These are phyloP conservation scores for Leucoagaricus sp. DNA, from an alignment of 1,284 basidiomycete genomes.

Conservation along the genomic window DNA sequence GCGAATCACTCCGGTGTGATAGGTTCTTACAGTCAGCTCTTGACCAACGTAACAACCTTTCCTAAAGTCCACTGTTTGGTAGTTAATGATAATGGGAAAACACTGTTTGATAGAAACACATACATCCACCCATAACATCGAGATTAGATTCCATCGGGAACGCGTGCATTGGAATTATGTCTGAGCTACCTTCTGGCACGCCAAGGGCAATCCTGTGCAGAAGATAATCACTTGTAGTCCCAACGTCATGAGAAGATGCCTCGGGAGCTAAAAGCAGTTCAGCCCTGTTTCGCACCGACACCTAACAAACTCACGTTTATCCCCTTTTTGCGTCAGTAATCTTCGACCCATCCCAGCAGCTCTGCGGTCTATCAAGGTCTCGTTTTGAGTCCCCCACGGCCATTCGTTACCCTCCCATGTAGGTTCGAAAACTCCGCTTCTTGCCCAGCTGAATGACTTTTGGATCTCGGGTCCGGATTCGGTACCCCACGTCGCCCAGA, in stretches of 20 bases:
- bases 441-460: constrained; percentile 51
- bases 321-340: constrained; percentile 68
- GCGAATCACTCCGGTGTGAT: constrained; percentile 90
- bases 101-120: constrained; percentile 30
- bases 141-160: constrained; percentile 95
- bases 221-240: constrained; percentile 60
- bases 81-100: constrained; percentile 14
- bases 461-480: constrained; percentile 24
- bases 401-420: constrained; percentile 51
- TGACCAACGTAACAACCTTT: constrained; percentile 99
- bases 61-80: constrained; percentile 82
- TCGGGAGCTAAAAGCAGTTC: constrained; percentile 48
- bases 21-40: constrained; percentile 95
- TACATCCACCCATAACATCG: constrained; percentile 91
- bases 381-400: constrained; percentile 64
- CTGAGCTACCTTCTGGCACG: constrained; percentile 84
- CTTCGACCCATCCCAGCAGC: constrained; percentile 79
- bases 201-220: constrained; percentile 82
- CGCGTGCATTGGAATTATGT: constrained; percentile 77
- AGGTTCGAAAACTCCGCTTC: constrained; percentile 71
- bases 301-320: constrained; percentile 59
- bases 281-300: not conserved
- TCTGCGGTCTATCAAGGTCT: constrained; percentile 66
- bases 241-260: constrained; percentile 54
- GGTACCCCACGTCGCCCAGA: constrained; percentile 82